phyloP scores from a whole-genome alignment of 192 early-diverging fungal species.

The Pilaira anomala region DNA sequence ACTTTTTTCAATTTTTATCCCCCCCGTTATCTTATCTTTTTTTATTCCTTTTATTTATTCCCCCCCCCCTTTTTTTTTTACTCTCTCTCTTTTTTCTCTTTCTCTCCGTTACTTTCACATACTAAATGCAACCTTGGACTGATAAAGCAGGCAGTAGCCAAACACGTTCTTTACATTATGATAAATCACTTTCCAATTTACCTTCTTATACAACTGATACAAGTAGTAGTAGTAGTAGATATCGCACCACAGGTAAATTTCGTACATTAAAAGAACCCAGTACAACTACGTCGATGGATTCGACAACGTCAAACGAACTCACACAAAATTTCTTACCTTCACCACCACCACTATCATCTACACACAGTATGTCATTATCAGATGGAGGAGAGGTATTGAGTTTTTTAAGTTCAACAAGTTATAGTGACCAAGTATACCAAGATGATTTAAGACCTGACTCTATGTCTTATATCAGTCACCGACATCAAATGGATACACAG shows the following conservation, averaged over 20 bases:
- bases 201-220: too few relatives aligned
- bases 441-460: conserved; percentile 17
- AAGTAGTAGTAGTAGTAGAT: too few relatives aligned
- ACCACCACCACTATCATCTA: too few relatives aligned
- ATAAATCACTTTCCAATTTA: background rate
- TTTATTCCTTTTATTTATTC: too few relatives aligned
- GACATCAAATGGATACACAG: conserved; percentile 10
- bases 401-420: conserved; percentile 24
- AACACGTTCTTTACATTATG: background rate
- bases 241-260: too few relatives aligned
- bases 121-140: conserved; percentile 10
- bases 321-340: too few relatives aligned
- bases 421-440: conserved; percentile 21
- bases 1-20: too few relatives aligned
- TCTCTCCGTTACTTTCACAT: too few relatives aligned
- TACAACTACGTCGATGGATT: too few relatives aligned
- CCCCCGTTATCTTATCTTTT: conserved; percentile 13
- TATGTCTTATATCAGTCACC: conserved; percentile 6
- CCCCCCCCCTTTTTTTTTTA: background rate
- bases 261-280: too few relatives aligned
- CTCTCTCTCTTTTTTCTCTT: conserved; percentile 1
- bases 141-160: conserved; percentile 4
- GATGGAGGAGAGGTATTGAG: conserved; percentile 29
- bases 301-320: too few relatives aligned
- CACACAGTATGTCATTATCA: background rate